Base-by-base conservation (phyloP, 2,329 filamentous ascomycete genomes). In the Exophiala sp. region DNA sequence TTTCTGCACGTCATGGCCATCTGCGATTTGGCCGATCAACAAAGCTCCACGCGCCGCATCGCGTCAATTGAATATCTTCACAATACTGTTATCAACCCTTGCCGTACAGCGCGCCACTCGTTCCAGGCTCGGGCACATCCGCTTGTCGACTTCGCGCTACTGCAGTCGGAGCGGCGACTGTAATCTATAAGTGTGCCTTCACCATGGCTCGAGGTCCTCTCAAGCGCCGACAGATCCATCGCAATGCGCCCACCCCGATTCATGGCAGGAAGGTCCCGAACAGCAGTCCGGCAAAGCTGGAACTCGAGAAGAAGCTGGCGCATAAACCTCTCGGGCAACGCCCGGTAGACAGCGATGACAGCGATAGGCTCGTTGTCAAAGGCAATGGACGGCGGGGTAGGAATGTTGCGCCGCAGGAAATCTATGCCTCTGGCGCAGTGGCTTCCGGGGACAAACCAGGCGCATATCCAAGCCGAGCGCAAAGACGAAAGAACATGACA, bases 341-440 rank as follows among this genome's bases (percentile, higher is more conserved):
- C 21, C 61, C 58, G 32, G 48, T 20, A 39, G 59, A 64, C 39
- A 63, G 60, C 55, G 62, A 64, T 47, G 62, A 64, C 40, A 64
- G 62, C 51, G 62, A 64, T 55, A 52, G 53, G 35, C 59, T 64
- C 46, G 62, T 64, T 43, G 60, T 58, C 41, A 63, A 56, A 34
- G 49, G 55, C 24, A 52, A 24, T 56, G 57, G 57, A 3, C 50
- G 60, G 41, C 54, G 58, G 42, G 50, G 57, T 20, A 51, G 55
- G 29, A 46, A 54, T 43, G 47, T 46, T 16, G 42, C 52, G 38
- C 49, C 43, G 38, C 57, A 62, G 34, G 61, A 64, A 20, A 59
- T 64, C 18, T 64, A 60, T 50, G 61, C 61, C n/a, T 62, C 61
- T 16, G 62, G 62, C 12, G 62, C 53, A 2, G 57, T 64, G 16